Evolutionary conservation across 139 green algal genomes (phyloP), one percentile per base, ranked within the genome.

Genomic region (Spirogloea muscicola): DNA sequence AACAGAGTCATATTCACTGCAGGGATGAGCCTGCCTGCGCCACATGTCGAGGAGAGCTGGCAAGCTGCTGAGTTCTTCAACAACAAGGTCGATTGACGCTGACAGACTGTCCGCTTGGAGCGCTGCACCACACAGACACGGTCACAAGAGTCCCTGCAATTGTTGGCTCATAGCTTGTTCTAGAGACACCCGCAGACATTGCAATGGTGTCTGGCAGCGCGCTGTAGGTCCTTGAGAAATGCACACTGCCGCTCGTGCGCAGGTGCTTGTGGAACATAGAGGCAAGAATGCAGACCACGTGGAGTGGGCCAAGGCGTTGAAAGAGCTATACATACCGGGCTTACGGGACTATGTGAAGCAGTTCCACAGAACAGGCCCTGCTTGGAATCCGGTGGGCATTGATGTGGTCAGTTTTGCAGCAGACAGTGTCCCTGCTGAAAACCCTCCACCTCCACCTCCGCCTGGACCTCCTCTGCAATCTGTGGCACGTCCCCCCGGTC

Each of bases 31-130:
- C 58, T 84, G 13, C 92, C 92, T 2, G 61, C 80, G 0, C 82
- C 89, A 80, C 88, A 92, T 39, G 88, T 97, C 9, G 76, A 87
- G 2, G 90, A 97, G 41, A 71, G 39, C 33, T 92, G 83, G 88
- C 82, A 90, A 18, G 71, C 78, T 13, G 89, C 92, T 2, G 90
- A 97, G 72, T 97, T 97, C 68, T 97, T 85, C 46, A 76, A 88
- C 34, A 97, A 95, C 82, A 97, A 97, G 82, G 71, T 76, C 33
- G 33, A 33, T 6, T n/a, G n/a, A n/a, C n/a, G n/a, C n/a, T n/a
- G n/a, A n/a, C n/a, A n/a, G n/a, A n/a, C n/a, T n/a, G n/a, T n/a
- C n/a, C n/a, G n/a, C n/a, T n/a, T n/a, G n/a, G n/a, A n/a, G n/a
- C n/a, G n/a, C n/a, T n/a, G n/a, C n/a, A n/a, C n/a, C n/a, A n/a